Base-by-base conservation (phyloP, 805 yeast genomes). In the Metschnikowia baotianmanensis region DNA sequence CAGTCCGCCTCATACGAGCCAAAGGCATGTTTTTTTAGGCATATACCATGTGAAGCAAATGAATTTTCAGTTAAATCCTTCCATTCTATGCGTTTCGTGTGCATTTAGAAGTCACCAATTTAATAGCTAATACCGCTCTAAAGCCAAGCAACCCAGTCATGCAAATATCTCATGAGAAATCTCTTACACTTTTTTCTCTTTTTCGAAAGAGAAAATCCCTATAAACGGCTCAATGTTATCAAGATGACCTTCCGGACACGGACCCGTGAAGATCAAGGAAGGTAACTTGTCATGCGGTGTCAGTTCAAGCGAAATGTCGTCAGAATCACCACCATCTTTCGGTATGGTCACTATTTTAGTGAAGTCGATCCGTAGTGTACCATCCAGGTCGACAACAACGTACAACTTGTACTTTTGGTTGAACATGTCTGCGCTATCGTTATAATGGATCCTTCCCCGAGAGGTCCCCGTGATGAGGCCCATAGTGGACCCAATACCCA, bases 401-500 rank as follows among this genome's bases (percentile, higher is more conserved):
- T 66, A 75, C 18, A 76, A 53, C 48, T 76, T 75, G 53, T 71
- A 76, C 46, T 74, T 74, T 40, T 68, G 68, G 48, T 71, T 68
- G 23, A 62, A 53, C 40, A 76, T 58, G 50, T 75, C 79, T 27
- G 67, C 68, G 25, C 69, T 49, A 44, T 71, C 70, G 51, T 76
- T 75, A 53, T 72, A 76, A 51, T 72, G 76, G 6, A 76, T 61
- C 38, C 59, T 59, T 1, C 81, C 81, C 22, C 62, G 65, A 16
- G 78, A 71, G 5, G 69, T 60, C 6, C 80, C 80, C 0, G 79
- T 73, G n/a, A 76, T 65, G 28, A 76, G 59, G 6, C 79, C 80
- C 79, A 76, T 74, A 13, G 80, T 74, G 8, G 77, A 69, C 3
- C 81, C 81, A 6, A 76, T 72, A 0, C 81, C 81, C 58, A 75